phyloP scores from a whole-genome alignment of 768 basidiomycete genomes.

The Tephrocybe sp. region DNA sequence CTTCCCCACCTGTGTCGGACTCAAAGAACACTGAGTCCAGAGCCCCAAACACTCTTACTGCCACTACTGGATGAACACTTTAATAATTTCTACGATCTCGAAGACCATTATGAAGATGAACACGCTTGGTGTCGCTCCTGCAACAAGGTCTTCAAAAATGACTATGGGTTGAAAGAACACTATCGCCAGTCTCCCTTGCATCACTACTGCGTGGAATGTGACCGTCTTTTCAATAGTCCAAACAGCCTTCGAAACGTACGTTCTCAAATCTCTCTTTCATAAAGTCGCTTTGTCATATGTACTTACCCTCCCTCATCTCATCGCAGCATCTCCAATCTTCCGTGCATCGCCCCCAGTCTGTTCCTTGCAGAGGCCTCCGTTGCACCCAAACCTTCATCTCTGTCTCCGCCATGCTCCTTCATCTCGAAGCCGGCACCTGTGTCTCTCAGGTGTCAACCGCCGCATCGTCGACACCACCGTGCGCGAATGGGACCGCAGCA shows the following conservation, averaged over 20 bases:
- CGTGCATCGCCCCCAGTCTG: constrained; percentile 37
- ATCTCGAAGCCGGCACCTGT: constrained; percentile 63
- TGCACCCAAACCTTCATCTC: constrained; percentile 51
- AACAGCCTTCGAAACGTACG: constrained; percentile 30
- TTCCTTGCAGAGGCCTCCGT: constrained; percentile 33
- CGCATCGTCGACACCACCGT: constrained; percentile 40
- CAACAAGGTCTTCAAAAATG: constrained; percentile 36
- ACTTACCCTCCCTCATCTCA: neutral
- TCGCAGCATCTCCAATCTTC: constrained; percentile 51
- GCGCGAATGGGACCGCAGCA: constrained; percentile 37
- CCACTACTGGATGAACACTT: constrained; percentile 47
- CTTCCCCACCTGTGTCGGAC: constrained; percentile 34
- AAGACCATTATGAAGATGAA: constrained; percentile 33
- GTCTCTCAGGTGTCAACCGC: constrained; percentile 39
- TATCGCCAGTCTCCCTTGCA: constrained; percentile 39
- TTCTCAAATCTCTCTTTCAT: neutral
- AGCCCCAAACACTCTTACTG: constrained; percentile 51
- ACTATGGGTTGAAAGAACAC: constrained; percentile 42
- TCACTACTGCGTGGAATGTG: constrained; percentile 44
- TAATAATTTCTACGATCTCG: constrained; percentile 25
- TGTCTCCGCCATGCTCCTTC: constrained; percentile 51
- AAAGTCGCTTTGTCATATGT: neutral
- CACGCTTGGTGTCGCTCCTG: constrained; percentile 47
- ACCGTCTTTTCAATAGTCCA: constrained; percentile 37
- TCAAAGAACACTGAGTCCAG: constrained; percentile 51